Conservation (phyloP, 371 early-diverging fungal genomes). For the Mortierella sp. region DNA sequence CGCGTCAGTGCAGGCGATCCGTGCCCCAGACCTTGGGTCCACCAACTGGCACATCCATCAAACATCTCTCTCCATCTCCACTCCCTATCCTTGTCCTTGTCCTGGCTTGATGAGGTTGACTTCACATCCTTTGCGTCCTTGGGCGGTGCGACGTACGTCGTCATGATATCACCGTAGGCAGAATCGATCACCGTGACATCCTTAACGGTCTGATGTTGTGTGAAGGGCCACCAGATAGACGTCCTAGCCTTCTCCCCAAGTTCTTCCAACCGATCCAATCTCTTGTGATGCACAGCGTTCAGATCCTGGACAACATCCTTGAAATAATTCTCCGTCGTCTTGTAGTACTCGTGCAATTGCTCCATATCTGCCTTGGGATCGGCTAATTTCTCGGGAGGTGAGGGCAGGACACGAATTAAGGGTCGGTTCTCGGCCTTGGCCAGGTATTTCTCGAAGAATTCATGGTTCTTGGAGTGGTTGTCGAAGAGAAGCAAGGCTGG, state of each 20-base stretch:
- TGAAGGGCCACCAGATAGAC: slow-evolving; percentile 89
- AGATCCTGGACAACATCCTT: slow-evolving; percentile 62
- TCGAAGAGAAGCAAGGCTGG: slow-evolving; percentile 74
- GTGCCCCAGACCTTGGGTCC: slow-evolving; percentile 89
- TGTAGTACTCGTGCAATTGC: slow-evolving; percentile 70
- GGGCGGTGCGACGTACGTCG: slow-evolving; percentile 57
- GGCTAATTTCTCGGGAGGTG: slow-evolving; percentile 61
- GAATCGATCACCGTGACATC: slow-evolving; percentile 84
- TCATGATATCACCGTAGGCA: slow-evolving; percentile 76
- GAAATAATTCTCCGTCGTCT: slow-evolving; percentile 60
- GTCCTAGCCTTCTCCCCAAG: slow-evolving; percentile 68
- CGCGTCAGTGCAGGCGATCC: slow-evolving; percentile 71
- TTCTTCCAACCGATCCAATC: slow-evolving; percentile 67
- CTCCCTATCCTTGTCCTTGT: slow-evolving; percentile 14
- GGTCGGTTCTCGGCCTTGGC: slow-evolving; percentile 43
- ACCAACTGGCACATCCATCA: slow-evolving; percentile 88
- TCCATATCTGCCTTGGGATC: slow-evolving; percentile 62
- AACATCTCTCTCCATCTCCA: slow-evolving; percentile 62
- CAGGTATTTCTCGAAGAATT: slow-evolving; percentile 57
- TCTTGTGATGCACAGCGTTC: slow-evolving; percentile 60
- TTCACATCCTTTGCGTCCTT: slow-evolving; percentile 10
- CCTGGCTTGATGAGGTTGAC: not conserved
- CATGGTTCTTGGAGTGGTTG: slow-evolving; percentile 71
- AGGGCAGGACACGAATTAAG: slow-evolving; percentile 58
- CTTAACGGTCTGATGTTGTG: slow-evolving; percentile 76